Evolutionary conservation across 192 early-diverging fungal species (phyloP).

Genomic region (Borealophlyctis nickersoniae): DNA sequence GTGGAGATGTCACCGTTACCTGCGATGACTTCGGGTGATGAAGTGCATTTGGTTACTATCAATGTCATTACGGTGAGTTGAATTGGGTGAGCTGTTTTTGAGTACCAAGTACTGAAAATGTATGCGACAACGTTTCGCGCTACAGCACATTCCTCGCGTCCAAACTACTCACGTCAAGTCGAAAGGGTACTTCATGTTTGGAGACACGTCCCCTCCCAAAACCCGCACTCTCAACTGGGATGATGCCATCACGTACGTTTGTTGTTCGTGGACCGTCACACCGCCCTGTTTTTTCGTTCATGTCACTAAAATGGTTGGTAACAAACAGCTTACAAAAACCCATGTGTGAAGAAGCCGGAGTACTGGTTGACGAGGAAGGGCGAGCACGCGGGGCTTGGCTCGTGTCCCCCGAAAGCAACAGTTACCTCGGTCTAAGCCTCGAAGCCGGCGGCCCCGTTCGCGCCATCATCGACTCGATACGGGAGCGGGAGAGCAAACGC

Average conservation of each 20-base stretch:
- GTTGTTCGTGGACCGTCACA: background rate
- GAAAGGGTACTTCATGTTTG: conserved; percentile 36
- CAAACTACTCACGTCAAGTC: conserved; percentile 32
- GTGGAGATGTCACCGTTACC: conserved; percentile 22
- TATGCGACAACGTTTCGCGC: background rate
- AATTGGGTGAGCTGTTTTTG: no score
- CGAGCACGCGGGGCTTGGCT: conserved; percentile 30
- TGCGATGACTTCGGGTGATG: conserved; percentile 28
- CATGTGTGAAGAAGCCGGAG: conserved; percentile 32
- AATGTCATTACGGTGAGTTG: conserved; percentile 27
- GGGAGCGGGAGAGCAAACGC: conserved; percentile 3
- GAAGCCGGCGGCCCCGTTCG: conserved; percentile 22
- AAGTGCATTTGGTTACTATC: conserved; percentile 29
- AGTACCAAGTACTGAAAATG: no score
- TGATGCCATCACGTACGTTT: conserved; percentile 33
- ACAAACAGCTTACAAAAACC: conserved; percentile 23
- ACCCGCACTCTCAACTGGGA: conserved; percentile 33
- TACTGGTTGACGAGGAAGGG: conserved; percentile 29
- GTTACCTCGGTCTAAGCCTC: conserved; percentile 24
- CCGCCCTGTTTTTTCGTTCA: conserved; percentile 9
- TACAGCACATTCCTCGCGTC: conserved; percentile 29
- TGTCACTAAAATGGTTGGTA: background rate
- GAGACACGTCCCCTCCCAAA: conserved; percentile 27
- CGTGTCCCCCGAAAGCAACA: conserved; percentile 20
- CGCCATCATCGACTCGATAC: conserved; percentile 17